Evolutionary conservation across 2,329 filamentous ascomycete species (phyloP).

Genomic region (Neofusicoccum cordaticola): DNA sequence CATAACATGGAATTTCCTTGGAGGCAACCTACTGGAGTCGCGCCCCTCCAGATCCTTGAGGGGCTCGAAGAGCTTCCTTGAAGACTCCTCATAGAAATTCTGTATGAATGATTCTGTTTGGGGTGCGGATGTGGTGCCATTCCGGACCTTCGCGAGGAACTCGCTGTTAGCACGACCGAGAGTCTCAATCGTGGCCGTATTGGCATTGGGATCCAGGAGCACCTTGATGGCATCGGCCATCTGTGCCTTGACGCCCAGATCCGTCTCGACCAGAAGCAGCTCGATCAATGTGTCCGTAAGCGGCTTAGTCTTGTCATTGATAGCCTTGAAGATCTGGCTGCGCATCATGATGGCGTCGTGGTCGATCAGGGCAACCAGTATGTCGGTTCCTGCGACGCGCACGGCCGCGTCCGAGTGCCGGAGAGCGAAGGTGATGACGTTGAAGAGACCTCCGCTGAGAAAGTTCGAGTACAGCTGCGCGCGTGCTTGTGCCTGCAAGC

Average conservation of each 20-base stretch:
- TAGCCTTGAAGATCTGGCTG: constrained; percentile 85
- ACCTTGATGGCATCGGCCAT: constrained; percentile 95
- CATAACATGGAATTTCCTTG: neutral
- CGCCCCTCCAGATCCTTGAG: constrained; percentile 74
- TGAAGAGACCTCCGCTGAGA: constrained; percentile 78
- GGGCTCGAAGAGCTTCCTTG: constrained; percentile 80
- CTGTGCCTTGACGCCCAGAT: constrained; percentile 92
- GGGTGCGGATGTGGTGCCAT: constrained; percentile 51
- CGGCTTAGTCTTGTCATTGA: constrained; percentile 79
- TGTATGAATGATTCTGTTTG: constrained; percentile 84
- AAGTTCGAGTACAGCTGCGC: constrained; percentile 87
- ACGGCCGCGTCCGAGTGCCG: constrained; percentile 80
- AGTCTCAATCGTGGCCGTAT: constrained; percentile 58
- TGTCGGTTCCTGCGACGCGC: constrained; percentile 88
- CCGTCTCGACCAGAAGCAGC: constrained; percentile 82
- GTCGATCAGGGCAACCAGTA: constrained; percentile 90
- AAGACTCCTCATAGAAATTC: constrained; percentile 85
- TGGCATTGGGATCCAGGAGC: constrained; percentile 71
- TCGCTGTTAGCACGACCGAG: constrained; percentile 64
- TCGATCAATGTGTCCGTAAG: constrained; percentile 92
- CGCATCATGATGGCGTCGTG: constrained; percentile 95
- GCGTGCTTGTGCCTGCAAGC: constrained; percentile 78
- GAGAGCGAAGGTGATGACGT: constrained; percentile 88
- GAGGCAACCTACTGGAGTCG: constrained; percentile 45
- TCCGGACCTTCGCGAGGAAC: constrained; percentile 61